Percentiles rank a stretch among this genome's conserved stretches.
Evolutionary conservation across 257 asterid species (phyloP).

Genomic region (Solanum gandarillasii): DNA sequence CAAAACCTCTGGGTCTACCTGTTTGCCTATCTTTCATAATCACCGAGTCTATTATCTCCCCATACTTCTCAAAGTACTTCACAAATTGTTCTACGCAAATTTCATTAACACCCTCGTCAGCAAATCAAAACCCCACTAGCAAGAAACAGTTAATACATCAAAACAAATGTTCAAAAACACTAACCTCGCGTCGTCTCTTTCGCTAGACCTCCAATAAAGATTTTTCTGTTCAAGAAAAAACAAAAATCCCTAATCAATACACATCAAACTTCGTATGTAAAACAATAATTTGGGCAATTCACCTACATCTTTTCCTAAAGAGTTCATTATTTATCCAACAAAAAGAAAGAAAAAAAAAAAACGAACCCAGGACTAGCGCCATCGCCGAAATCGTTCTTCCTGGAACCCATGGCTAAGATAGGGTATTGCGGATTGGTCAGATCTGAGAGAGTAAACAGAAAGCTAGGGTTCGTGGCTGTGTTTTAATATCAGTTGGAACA

Average conservation of each 20-base stretch:
- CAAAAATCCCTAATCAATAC: neutral
- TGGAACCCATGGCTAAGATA: slow-evolving; percentile 48
- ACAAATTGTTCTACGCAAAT: slow-evolving; percentile 52
- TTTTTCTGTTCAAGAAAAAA: slow-evolving; percentile 38
- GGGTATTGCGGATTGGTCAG: slow-evolving; percentile 11
- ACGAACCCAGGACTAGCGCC: slow-evolving; percentile 95
- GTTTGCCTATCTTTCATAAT: slow-evolving; percentile 90
- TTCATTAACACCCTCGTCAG: neutral
- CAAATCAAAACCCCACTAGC: neutral
- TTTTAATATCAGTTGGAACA: neutral
- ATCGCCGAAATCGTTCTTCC: slow-evolving; percentile 70
- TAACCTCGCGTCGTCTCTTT: slow-evolving; percentile 76
- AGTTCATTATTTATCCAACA: neutral
- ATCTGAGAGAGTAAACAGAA: slow-evolving; percentile 14
- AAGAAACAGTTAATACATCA: neutral
- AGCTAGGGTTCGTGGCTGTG: slow-evolving; percentile 36
- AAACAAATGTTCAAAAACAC: neutral
- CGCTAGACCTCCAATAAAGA: slow-evolving; percentile 89
- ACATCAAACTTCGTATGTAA: neutral
- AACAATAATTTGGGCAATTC: neutral
- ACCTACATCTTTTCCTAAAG: neutral
- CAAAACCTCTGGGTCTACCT: slow-evolving; percentile 91
- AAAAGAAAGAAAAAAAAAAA: neutral
- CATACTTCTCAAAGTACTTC: slow-evolving; percentile 93
- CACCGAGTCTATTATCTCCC: slow-evolving; percentile 91